These are phyloP conservation scores for Quercus mongolica DNA, from an alignment of 306 rosid genomes.

Conservation along the genomic window DNA sequence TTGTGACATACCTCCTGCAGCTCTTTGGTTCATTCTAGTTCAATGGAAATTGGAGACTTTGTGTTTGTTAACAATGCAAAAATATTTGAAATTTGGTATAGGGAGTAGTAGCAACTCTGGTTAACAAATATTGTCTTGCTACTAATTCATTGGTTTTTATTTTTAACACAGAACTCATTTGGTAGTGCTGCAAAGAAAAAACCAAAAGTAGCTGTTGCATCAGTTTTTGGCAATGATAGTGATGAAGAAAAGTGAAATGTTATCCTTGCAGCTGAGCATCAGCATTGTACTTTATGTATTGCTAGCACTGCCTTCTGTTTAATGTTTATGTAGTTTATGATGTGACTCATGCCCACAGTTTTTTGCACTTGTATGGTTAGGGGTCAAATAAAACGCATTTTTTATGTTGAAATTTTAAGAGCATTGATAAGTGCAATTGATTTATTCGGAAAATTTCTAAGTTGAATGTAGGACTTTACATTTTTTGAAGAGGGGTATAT, in stretches of 20 bases:
- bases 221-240: slow-evolving; percentile 60
- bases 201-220: slow-evolving; percentile 46
- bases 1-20: no score
- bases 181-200: slow-evolving; percentile 66
- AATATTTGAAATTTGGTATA: background rate
- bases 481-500: background rate
- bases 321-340: background rate
- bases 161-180: slow-evolving; percentile 36
- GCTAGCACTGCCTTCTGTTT: slow-evolving; percentile 2
- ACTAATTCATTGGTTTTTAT: background rate
- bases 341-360: background rate
- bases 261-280: slow-evolving; percentile 7
- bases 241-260: slow-evolving; percentile 54
- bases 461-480: background rate
- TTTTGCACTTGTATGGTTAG: background rate
- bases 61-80: background rate
- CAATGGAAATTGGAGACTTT: background rate
- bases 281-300: slow-evolving; percentile 15
- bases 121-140: background rate
- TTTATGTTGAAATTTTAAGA: background rate
- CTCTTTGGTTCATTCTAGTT: background rate
- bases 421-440: background rate
- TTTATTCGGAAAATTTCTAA: background rate
- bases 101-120: background rate
- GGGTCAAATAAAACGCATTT: background rate